Evolutionary conservation across 1,284 basidiomycete species (phyloP), one percentile per base, ranked within the genome.

Genomic region (Trichosporon faecale): DNA sequence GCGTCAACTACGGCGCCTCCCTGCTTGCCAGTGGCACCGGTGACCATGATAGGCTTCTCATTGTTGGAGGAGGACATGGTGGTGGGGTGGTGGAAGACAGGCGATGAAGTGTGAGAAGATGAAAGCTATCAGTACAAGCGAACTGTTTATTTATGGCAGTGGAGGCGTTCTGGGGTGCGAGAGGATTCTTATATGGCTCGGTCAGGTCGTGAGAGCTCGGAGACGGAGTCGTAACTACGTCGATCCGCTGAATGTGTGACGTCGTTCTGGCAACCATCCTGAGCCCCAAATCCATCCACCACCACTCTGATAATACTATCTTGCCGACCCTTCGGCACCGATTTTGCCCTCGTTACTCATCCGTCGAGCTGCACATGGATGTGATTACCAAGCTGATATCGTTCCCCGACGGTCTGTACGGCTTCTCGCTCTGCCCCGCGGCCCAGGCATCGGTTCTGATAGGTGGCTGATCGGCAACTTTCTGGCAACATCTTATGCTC

Each of bases 21-120:
- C 78, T 86, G 85, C 71, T 84, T 84, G n/a, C 85, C 85, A 2
- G 86, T 86, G 11, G 85, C 85, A 14, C 85, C 85, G 44, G 80
- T 77, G 60, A 86, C 79, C 46, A 86, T 81, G 63, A 86, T 77
- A 21, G 74, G 21, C 35, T 68, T 68, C 46, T 65, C 33, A 44
- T 25, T 69, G 52, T 5, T 9, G 9, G n/a, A 52, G 21, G 21
- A n/a, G 21, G 31, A 18, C 21, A 29, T 14, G 23, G 25, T 9
- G 12, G 52, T 27, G n/a, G n/a, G n/a, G n/a, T n/a, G n/a, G n/a
- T n/a, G n/a, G 23, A 55, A 21, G 16, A 9, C 4, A 6, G 44
- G 44, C 44, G 27, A 31, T 18, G 16, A 60, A 23, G 55, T 29
- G 12, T 37, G 35, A 14, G 16, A 27, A 60, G 29, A 7, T 9